Percentiles rank a stretch among this genome's conserved stretches.
phyloP scores from a whole-genome alignment of 306 rosid genomes.

The Lotus japonicus region DNA sequence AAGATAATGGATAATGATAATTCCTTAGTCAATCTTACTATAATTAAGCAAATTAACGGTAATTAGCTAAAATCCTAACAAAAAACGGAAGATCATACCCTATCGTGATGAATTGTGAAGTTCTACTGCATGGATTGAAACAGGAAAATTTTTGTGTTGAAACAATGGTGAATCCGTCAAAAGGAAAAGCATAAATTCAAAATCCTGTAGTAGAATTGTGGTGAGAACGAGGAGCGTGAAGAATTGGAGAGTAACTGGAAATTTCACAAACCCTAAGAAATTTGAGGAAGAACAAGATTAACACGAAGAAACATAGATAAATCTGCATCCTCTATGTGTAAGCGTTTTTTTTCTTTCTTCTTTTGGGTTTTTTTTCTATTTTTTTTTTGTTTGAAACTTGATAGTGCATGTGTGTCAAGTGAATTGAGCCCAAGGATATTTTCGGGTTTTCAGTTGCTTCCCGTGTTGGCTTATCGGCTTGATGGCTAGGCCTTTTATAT shows the following conservation, averaged over 20 bases:
- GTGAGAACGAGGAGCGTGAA: conserved; percentile 7
- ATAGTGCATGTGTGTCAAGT: conserved; percentile 1
- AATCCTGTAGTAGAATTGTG: conserved; percentile 1
- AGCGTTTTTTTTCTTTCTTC: neutral
- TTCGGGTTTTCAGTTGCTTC: neutral
- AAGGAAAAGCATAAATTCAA: neutral
- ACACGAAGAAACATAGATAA: conserved; percentile 27
- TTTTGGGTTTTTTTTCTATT: conserved; percentile 1
- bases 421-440: conserved; percentile 20
- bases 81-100: conserved; percentile 12
- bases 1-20: neutral
- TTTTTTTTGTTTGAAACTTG: neutral
- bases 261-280: conserved; percentile 29
- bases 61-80: conserved; percentile 17
- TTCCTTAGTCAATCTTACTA: conserved; percentile 6
- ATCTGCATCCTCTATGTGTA: conserved; percentile 25
- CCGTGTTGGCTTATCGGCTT: neutral
- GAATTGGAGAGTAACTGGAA: conserved; percentile 24
- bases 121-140: conserved; percentile 3
- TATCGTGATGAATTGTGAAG: conserved; percentile 21
- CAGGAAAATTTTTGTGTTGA: neutral
- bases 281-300: conserved; percentile 19
- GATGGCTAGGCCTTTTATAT: neutral
- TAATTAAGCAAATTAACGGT: conserved; percentile 5
- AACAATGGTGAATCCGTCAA: conserved; percentile 10